These are phyloP conservation scores for Yamadazyma atmosphaerica DNA, from an alignment of 1,139 yeast species.

Conservation along the genomic window DNA sequence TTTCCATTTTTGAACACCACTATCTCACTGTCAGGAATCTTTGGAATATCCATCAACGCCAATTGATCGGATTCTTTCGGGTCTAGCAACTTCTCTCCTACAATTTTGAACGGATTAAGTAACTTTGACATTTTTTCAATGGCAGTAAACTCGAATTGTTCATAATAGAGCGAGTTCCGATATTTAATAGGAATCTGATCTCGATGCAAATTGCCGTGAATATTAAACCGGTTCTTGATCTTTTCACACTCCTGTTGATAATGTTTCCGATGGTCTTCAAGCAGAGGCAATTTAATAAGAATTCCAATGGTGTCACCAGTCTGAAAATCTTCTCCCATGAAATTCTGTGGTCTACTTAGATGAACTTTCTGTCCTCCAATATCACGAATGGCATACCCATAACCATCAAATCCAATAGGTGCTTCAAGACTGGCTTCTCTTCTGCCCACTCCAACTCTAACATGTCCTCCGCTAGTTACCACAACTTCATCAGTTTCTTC, in stretches of 20 bases:
- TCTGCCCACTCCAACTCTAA: slow-evolving; percentile 78
- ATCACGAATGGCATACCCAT: slow-evolving; percentile 90
- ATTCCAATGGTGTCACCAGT: slow-evolving; percentile 86
- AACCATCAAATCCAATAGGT: slow-evolving; percentile 94
- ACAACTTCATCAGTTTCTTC: neutral
- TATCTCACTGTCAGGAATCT: slow-evolving; percentile 59
- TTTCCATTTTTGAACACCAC: slow-evolving; percentile 77
- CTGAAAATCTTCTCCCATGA: slow-evolving; percentile 48
- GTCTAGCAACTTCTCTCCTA: slow-evolving; percentile 61
- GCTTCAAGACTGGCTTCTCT: slow-evolving; percentile 90
- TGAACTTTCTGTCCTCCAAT: slow-evolving; percentile 78
- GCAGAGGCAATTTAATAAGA: slow-evolving; percentile 66
- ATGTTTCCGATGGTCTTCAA: slow-evolving; percentile 36
- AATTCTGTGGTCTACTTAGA: slow-evolving; percentile 62
- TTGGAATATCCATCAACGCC: slow-evolving; percentile 28
- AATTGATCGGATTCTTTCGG: slow-evolving; percentile 22
- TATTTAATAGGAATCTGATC: slow-evolving; percentile 89
- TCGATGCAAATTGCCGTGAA: slow-evolving; percentile 49
- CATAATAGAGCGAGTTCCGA: slow-evolving; percentile 76
- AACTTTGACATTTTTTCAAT: slow-evolving; percentile 77
- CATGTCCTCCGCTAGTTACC: slow-evolving; percentile 46
- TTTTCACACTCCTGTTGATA: slow-evolving; percentile 20
- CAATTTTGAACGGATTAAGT: slow-evolving; percentile 68
- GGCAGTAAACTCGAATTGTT: slow-evolving; percentile 80
- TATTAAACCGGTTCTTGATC: slow-evolving; percentile 20